Conservation (phyloP, 306 rosid genomes). For the Carpinus fangiana region DNA sequence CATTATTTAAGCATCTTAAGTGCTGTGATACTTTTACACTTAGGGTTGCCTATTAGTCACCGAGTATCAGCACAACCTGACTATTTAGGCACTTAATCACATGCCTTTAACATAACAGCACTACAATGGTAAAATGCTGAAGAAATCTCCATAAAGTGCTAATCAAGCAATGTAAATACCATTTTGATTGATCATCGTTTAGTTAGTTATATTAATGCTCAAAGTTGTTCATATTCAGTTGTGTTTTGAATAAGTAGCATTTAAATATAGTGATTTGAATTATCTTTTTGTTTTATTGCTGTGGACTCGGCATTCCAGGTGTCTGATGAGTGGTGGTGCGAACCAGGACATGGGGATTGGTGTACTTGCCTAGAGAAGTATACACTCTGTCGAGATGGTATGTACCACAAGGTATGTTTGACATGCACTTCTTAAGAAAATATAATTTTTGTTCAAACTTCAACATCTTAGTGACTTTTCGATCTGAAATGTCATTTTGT, state of each 20-base stretch:
- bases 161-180: background rate
- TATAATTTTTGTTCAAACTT: background rate
- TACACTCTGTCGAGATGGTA: conserved; percentile 85
- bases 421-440: conserved; percentile 19
- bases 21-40: background rate
- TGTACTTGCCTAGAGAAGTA: conserved; percentile 85
- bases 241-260: background rate
- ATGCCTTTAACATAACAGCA: background rate
- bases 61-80: background rate
- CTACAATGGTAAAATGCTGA: background rate
- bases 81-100: background rate
- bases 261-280: background rate
- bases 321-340: conserved; percentile 95
- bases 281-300: background rate
- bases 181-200: background rate
- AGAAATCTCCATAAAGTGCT: background rate
- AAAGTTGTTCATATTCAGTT: background rate
- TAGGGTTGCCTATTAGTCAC: background rate
- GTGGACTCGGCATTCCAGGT: conserved; percentile 52
- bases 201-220: background rate
- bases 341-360: conserved; percentile 99
- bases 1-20: background rate
- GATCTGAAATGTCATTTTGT: background rate
- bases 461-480: background rate
- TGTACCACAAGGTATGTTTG: conserved; percentile 88